Evolutionary conservation across 164 flowering plant species (phyloP), one percentile per base, ranked within the genome.

Genomic region (Umbellularia californica): DNA sequence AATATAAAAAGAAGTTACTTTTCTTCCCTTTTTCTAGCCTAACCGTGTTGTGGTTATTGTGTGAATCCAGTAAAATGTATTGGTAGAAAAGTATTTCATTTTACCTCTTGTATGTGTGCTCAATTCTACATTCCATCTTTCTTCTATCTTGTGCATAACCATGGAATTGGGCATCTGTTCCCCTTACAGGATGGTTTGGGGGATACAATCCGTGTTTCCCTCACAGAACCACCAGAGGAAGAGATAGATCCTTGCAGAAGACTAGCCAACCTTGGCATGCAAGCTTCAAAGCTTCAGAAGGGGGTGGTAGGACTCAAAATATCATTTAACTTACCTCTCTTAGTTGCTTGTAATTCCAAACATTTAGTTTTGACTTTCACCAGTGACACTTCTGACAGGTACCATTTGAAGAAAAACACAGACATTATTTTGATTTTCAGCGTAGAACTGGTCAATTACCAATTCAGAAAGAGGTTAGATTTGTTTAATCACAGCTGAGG

Each of bases 211-310:
- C 86, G 99, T 78, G 97, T 95, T 67, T 95, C 99, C 68, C 97
- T 95, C 66, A 95, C 99, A 23, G 99, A 95, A 82, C 85, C 95
- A 75, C 99, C 99, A 50, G 99, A 92, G 76, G 88, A 88, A 79
- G 99, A 95, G 84, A 95, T 95, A 75, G 97, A 95, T 79, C 99
- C 97, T 58, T 95, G 97, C 81, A 85, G 86, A 84, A 89, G 92
- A 76, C 84, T 95, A 81, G 99, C 97, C 62, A 88, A 91, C 84
- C 94, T 95, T 79, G 99, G 99, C 35, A 90, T 80, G 85, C 89
- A 77, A 82, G 94, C 99, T 77, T 80, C 97, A 76, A 79, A 85
- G 24, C 85, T 93, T 77, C 97, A 93, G 85, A 85, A 87, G 83
- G 97, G 97, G 62, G 97, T 95, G 99, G 99, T 95, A 86, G n/a